Percentiles rank a stretch among this genome's conserved stretches.
phyloP scores from a whole-genome alignment of 2,329 filamentous ascomycete genomes.

The Ascosphaera apis region DNA sequence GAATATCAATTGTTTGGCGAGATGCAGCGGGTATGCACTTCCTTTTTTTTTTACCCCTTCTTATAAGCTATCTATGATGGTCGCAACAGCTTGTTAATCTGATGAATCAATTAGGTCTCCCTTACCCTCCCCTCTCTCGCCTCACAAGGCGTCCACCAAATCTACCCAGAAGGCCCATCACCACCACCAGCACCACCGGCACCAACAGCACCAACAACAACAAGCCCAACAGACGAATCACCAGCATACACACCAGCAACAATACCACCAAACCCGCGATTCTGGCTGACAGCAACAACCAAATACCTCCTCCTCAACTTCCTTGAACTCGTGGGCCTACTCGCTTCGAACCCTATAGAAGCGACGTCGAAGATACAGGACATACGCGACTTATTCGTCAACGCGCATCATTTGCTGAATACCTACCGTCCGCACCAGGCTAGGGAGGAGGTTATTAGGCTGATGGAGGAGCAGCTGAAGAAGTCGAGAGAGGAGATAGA shows the following conservation, averaged over 20 bases:
- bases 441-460: constrained; percentile 59
- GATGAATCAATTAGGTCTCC: constrained; percentile 16
- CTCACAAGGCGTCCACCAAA: constrained; percentile 46
- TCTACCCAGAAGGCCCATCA: too few species aligned
- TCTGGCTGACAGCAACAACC: constrained; percentile 49
- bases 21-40: constrained; percentile 29
- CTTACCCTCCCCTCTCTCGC: constrained; percentile 44
- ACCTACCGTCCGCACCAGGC: constrained; percentile 88
- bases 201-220: too few species aligned
- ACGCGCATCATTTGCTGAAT: constrained; percentile 83
- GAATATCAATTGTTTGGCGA: constrained; percentile 58
- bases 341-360: constrained; percentile 42
- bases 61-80: not conserved
- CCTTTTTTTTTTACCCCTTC: not conserved
- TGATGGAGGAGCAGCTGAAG: constrained; percentile 71
- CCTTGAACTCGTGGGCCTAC: constrained; percentile 54
- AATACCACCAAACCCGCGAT: constrained; percentile 26
- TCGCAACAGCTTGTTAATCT: constrained; percentile 1
- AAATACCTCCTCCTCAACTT: constrained; percentile 79
- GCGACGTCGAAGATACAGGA: constrained; percentile 53
- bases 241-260: constrained; percentile 31
- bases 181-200: too few species aligned
- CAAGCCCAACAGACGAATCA: too few species aligned
- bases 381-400: constrained; percentile 61
- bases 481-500: constrained; percentile 51